A percentile compares a stretch with the other conserved stretches of the same genome.
Conservation (phyloP, 2,329 filamentous ascomycete genomes). For the Penicillium sp. region DNA sequence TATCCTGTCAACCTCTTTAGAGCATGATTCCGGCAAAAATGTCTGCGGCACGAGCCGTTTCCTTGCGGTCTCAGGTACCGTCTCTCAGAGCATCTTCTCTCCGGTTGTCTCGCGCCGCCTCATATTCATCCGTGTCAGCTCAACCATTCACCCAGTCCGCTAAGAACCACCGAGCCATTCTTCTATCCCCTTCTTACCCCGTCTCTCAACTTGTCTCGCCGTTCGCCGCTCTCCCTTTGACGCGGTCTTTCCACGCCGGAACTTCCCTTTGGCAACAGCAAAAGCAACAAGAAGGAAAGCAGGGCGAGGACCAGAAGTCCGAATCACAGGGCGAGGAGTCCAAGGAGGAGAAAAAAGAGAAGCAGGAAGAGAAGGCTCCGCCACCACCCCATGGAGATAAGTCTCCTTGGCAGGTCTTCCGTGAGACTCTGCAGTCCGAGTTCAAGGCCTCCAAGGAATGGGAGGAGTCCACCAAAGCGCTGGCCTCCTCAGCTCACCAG, state of each 20-base stretch:
- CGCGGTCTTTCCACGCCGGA: slow-evolving; percentile 33
- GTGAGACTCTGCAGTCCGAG: slow-evolving; percentile 86
- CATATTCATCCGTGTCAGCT: slow-evolving; percentile 32
- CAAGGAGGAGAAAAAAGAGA: slow-evolving; percentile 40
- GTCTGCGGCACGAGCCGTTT: slow-evolving; percentile 32
- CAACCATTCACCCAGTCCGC: slow-evolving; percentile 21
- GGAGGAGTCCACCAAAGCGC: slow-evolving; percentile 96
- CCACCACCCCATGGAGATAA: slow-evolving; percentile 97
- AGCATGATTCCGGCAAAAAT: slow-evolving; percentile 36
- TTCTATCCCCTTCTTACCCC: slow-evolving; percentile 25
- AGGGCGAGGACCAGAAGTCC: slow-evolving; percentile 29
- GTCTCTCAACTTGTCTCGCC: slow-evolving; percentile 28
- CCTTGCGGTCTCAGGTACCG: slow-evolving; percentile 29
- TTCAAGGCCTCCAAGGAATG: slow-evolving; percentile 97
- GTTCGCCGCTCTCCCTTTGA: slow-evolving; percentile 30
- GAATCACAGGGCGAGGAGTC: slow-evolving; percentile 39
- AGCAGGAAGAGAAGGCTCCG: slow-evolving; percentile 60
- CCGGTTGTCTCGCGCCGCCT: slow-evolving; percentile 29
- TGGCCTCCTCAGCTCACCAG: slow-evolving; percentile 78
- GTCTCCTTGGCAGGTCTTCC: slow-evolving; percentile 97
- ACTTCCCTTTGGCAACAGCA: slow-evolving; percentile 29
- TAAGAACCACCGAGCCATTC: slow-evolving; percentile 24
- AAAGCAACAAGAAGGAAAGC: slow-evolving; percentile 31
- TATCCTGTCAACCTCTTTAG: slow-evolving; percentile 14
- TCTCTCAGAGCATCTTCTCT: slow-evolving; percentile 28